Base-by-base conservation (phyloP, 805 yeast species). In the Zygoascus bituminiphila region DNA sequence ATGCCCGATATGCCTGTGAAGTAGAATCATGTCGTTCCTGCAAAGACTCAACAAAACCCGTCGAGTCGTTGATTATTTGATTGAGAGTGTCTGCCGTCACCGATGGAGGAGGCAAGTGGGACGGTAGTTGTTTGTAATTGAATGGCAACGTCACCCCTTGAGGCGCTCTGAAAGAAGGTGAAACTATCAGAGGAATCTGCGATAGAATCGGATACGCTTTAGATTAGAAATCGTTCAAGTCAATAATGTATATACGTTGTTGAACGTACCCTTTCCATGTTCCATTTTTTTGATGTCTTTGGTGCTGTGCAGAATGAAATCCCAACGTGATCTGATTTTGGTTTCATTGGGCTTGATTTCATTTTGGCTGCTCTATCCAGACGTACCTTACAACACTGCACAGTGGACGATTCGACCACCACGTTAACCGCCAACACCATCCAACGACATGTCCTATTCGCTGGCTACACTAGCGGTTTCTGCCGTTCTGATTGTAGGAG, bases 141-240 rank as follows among this genome's bases (percentile, higher is more conserved):
- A 71, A 62, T 33, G 80, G 77, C 33, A 79, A 65, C 5, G 77
- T 71, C 12, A 79, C 71, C 0, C 82, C 75, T 50, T 70, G 74
- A 15, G 84, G 83, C 0, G 80, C 76, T 48, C 69, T 73, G 52
- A 64, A 71, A 22, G 65, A 64, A 2, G 80, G 82, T 49, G 79
- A 76, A 35, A 73, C 66, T 14, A 77, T 72, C 36, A 79, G 68
- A 0, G 84, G 84, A 0, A 79, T 73, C 51, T 78, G 79, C 31
- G 73, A 66, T 5, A 78, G 65, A 12, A 74, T 51, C 0, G 76
- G 70, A 52, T 77, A 78, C 22, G 73, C 78, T 74, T 39, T 42
- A 46, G 35, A 42, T 29, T 29, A 6, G 33, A n/a, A n/a, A 12
- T 29, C n/a, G 19, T 39, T 20, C 22, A 22, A 12, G 29, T 25